These are phyloP conservation scores for Centrapalus pauciflorus DNA, from an alignment of 129 eudicot genomes.

Conservation along the genomic window DNA sequence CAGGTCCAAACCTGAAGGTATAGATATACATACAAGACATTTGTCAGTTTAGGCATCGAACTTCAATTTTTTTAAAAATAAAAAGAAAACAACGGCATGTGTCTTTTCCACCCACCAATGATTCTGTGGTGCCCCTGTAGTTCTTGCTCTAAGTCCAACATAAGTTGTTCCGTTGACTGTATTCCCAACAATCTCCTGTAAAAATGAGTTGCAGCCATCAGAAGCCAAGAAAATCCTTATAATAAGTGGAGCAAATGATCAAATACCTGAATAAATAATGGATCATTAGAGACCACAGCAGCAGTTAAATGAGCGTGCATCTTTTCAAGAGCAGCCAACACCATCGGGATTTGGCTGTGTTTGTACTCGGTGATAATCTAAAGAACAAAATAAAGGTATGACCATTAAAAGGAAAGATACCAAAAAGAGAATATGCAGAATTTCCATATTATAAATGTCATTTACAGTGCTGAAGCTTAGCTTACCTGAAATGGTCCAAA, in stretches of 20 bases:
- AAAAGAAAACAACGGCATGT: not conserved
- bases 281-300: slow-evolving; percentile 89
- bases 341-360: slow-evolving; percentile 64
- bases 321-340: slow-evolving; percentile 68
- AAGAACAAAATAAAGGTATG: not conserved
- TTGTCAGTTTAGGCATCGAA: not conserved
- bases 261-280: slow-evolving; percentile 65
- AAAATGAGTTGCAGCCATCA: not conserved
- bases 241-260: not conserved
- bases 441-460: not conserved
- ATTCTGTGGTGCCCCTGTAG: slow-evolving; percentile 96
- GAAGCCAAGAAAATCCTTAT: not conserved
- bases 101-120: slow-evolving; percentile 49
- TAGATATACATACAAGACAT: not conserved
- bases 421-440: not conserved
- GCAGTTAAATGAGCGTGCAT: slow-evolving; percentile 98
- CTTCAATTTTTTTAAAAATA: not conserved
- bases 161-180: slow-evolving; percentile 92
- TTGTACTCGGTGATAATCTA: slow-evolving; percentile 85
- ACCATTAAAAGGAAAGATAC: not conserved
- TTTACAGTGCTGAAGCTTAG: not conserved
- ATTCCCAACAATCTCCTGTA: slow-evolving; percentile 78
- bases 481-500: slow-evolving; percentile 94
- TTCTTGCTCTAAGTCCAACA: slow-evolving; percentile 91
- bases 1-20: slow-evolving; percentile 76